phyloP scores from a whole-genome alignment of 192 early-diverging fungal species.

The Diversispora eburnea region DNA sequence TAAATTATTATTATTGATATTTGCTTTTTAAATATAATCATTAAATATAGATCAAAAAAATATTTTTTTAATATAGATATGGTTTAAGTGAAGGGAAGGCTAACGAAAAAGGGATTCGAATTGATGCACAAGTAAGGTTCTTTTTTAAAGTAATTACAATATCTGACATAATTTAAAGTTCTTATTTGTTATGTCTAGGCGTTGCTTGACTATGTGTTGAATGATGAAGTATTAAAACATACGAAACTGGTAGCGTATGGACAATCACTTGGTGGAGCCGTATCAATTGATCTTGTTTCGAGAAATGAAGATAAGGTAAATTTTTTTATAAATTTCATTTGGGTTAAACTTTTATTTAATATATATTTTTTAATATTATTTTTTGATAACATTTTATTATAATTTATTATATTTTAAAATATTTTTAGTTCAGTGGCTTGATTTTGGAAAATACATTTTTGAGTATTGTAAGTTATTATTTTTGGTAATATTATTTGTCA shows the following conservation, averaged over 20 bases:
- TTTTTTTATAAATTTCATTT: background rate
- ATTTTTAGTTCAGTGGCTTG: constrained; percentile 62
- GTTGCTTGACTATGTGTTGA: constrained; percentile 77
- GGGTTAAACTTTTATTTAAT: background rate
- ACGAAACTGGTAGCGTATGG: constrained; percentile 88
- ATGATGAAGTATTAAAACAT: constrained; percentile 67
- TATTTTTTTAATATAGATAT: constrained; percentile 52
- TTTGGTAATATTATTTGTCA: background rate
- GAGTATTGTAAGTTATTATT: constrained; percentile 57
- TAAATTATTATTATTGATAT: background rate
- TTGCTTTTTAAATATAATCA: background rate
- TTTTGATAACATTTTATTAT: background rate
- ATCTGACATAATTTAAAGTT: background rate
- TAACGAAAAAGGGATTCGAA: constrained; percentile 80
- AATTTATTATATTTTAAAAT: no score
- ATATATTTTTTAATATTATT: background rate
- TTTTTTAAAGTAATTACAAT: background rate
- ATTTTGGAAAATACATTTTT: constrained; percentile 95
- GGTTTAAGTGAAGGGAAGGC: constrained; percentile 84
- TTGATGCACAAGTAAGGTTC: constrained; percentile 74
- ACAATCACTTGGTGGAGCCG: constrained; percentile 96
- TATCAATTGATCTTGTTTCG: constrained; percentile 83
- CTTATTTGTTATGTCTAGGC: constrained; percentile 45
- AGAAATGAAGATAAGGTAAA: constrained; percentile 58
- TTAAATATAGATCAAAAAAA: background rate